Evolutionary conservation across 148 eudicot species (phyloP).

Genomic region (Camellia sinensis): DNA sequence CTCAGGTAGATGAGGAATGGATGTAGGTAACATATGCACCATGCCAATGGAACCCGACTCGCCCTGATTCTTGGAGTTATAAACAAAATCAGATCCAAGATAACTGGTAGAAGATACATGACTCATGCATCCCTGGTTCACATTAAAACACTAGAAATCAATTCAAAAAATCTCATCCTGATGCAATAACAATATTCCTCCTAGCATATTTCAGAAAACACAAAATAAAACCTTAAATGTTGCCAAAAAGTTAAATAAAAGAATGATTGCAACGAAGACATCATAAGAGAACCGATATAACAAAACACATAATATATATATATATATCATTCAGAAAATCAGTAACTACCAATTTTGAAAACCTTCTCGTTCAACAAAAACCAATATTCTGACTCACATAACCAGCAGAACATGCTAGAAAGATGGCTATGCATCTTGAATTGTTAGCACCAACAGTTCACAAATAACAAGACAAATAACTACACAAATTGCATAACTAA

Average conservation of each 20-base stretch:
- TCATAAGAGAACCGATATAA: background rate
- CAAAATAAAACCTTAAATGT: background rate
- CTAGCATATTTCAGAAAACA: background rate
- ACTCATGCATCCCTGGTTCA: constrained; percentile 39
- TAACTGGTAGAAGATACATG: constrained; percentile 17
- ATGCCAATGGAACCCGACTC: constrained; percentile 30
- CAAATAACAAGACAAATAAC: constrained; percentile 1
- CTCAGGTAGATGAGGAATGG: constrained; percentile 45
- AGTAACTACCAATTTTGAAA: background rate
- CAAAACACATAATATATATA: background rate
- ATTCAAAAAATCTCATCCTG: background rate
- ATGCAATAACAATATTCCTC: background rate
- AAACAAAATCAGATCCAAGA: constrained; percentile 23
- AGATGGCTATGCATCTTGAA: background rate
- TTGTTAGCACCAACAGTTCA: background rate
- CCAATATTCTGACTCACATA: background rate
- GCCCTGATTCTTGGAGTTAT: constrained; percentile 34
- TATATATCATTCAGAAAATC: background rate
- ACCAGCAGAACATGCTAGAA: background rate
- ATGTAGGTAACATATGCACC: constrained; percentile 18
- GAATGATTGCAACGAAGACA: background rate
- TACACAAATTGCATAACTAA: background rate
- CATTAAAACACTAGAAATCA: constrained; percentile 8
- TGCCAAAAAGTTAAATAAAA: background rate
- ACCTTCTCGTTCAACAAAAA: background rate